phyloP scores from a whole-genome alignment of 2,329 filamentous ascomycete genomes.

The Fusarium sacchari region DNA sequence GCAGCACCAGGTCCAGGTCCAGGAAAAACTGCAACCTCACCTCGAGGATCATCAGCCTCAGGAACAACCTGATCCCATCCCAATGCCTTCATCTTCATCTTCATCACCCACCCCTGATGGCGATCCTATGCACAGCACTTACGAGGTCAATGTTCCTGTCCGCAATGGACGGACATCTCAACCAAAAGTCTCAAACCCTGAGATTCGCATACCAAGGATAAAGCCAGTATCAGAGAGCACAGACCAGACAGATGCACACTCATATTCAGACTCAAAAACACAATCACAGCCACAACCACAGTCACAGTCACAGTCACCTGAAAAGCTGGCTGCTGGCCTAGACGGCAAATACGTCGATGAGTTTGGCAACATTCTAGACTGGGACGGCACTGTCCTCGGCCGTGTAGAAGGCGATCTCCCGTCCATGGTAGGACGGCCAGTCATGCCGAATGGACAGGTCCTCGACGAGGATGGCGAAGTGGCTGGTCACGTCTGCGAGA shows the following conservation, averaged over 20 bases:
- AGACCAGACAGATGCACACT: background rate
- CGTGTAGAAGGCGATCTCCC: constrained; percentile 64
- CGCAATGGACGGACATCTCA: constrained; percentile 22
- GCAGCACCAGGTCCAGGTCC: no score
- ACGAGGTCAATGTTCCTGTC: constrained; percentile 41
- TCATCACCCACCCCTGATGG: constrained; percentile 29
- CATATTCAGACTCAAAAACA: constrained; percentile 1
- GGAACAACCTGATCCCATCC: background rate
- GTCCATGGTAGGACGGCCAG: constrained; percentile 62
- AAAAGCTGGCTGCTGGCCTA: constrained; percentile 53
- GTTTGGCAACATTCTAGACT: constrained; percentile 63
- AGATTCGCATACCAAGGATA: constrained; percentile 54
- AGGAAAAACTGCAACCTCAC: background rate
- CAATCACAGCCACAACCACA: constrained; percentile 21
- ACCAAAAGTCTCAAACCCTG: constrained; percentile 29
- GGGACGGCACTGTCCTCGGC: constrained; percentile 61
- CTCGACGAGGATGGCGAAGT: constrained; percentile 85
- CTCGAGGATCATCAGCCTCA: constrained; percentile 6
- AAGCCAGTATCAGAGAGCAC: constrained; percentile 48
- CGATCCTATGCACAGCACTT: constrained; percentile 42
- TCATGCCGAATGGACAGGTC: constrained; percentile 58
- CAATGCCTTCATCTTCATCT: background rate
- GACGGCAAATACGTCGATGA: constrained; percentile 62
- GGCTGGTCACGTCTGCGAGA: constrained; percentile 76
- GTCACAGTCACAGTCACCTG: constrained; percentile 35